Evolutionary conservation across 1,284 basidiomycete species (phyloP), one percentile per base, ranked within the genome.

Genomic region (Neotropicomus parvogracilis): DNA sequence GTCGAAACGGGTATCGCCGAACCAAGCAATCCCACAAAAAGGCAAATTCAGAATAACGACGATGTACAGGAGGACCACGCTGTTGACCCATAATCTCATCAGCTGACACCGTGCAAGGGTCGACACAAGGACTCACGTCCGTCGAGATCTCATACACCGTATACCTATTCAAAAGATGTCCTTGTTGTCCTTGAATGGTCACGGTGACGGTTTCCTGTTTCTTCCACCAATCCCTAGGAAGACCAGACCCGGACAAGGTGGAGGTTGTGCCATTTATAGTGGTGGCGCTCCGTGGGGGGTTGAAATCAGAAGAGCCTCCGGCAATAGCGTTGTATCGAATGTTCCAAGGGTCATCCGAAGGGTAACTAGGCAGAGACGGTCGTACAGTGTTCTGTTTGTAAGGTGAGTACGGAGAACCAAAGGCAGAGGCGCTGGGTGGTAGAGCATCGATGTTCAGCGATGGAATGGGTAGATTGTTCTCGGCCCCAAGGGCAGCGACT

Each of bases 41-140:
- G 7, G 80, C 79, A 64, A 97, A 97, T 64, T 97, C 94, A 6
- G 89, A 92, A 67, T 95, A 97, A 54, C 88, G 75, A 53, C 88
- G 74, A 21, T 79, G 73, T 19, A 90, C 83, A 24, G 83, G 72
- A n/a, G 75, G 64, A 10, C 79, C 82, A 41, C 80, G 77, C 81
- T 88, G 60, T 47, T 14, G 31, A 45, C 19, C 27, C 46, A 56
- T 32, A 17, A 16, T 12, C 44, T 43, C 19, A 56, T 54, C 44
- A 57, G 10, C 39, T 32, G 46, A 49, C 27, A 40, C 35, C n/a
- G 4, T 41, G 32, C 29, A 35, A 6, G 43, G 28, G 29, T 39
- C 24, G 38, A 46, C 36, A 39, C 13, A 37, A 29, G 13, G 7
- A 71, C 87, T 68, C 59, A 91, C 91, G 50, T 90, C 85, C n/a